Evolutionary conservation across 768 basidiomycete genomes (phyloP).

Genomic region (Tylopilus sp.): DNA sequence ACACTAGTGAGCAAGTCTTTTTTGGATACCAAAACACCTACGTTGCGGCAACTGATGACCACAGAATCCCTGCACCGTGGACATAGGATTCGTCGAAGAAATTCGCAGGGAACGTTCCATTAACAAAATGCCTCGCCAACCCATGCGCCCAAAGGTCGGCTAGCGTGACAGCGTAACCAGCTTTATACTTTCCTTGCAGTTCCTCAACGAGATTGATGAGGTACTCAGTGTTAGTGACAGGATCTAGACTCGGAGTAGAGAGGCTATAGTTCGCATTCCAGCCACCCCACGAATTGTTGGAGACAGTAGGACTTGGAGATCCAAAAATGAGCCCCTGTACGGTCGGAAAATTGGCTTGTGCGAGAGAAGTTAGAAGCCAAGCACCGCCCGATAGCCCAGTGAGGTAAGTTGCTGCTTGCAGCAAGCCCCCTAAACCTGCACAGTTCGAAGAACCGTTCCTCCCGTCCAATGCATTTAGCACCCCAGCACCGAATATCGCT

Average conservation of each 20-base stretch:
- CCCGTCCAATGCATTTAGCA: conserved; percentile 46
- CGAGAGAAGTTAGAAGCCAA: conserved; percentile 39
- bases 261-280: conserved; percentile 30
- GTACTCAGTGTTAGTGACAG: conserved; percentile 13
- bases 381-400: conserved; percentile 46
- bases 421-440: conserved; percentile 46
- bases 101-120: conserved; percentile 33
- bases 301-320: conserved; percentile 11
- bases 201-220: conserved; percentile 16
- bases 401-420: conserved; percentile 52
- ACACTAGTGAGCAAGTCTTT: neutral
- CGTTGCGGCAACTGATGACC: conserved; percentile 33
- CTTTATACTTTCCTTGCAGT: conserved; percentile 27
- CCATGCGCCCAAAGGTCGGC: conserved; percentile 27
- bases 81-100: conserved; percentile 27
- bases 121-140: conserved; percentile 37
- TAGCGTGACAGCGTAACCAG: conserved; percentile 31
- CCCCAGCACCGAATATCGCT: conserved; percentile 50
- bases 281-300: conserved; percentile 29
- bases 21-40: conserved; percentile 22
- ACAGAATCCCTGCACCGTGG: conserved; percentile 35
- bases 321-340: conserved; percentile 33
- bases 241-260: conserved; percentile 17
- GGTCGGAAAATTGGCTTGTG: no score
- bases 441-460: conserved; percentile 40